Conservation (phyloP, 148 eudicot species). For the Persicaria tinctoria region DNA sequence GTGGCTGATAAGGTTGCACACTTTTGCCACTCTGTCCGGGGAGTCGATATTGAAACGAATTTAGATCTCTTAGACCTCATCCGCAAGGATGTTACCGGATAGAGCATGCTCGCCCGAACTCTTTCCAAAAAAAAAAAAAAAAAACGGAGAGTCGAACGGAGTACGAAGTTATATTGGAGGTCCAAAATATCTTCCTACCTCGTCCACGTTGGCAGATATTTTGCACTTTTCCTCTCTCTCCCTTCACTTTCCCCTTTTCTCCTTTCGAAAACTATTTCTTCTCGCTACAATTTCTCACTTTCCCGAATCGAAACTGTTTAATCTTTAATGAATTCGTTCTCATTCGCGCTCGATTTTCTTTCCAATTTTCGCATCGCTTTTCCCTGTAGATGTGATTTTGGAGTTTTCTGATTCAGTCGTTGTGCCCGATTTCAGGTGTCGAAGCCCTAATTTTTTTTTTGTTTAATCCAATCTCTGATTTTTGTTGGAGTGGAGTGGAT, state of each 20-base stretch:
- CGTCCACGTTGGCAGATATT: slow-evolving; percentile 4
- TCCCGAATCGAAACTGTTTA: too few relatives aligned
- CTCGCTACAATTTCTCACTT: not conserved
- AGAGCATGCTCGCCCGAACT: too few relatives aligned
- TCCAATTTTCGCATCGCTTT: not conserved
- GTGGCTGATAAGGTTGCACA: too few relatives aligned
- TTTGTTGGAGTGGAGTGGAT: not conserved
- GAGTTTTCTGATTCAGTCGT: not conserved
- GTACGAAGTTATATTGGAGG: not conserved
- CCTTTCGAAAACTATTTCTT: not conserved
- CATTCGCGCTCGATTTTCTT: not conserved
- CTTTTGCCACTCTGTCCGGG: too few relatives aligned
- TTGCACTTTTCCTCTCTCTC: not conserved
- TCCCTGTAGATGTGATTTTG: not conserved
- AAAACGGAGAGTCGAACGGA: too few relatives aligned
- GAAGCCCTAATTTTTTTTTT: not conserved
- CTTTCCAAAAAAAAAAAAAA: too few relatives aligned
- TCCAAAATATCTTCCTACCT: not conserved
- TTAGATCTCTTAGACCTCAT: too few relatives aligned
- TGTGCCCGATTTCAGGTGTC: not conserved
- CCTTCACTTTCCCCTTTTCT: not conserved
- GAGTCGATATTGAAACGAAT: too few relatives aligned
- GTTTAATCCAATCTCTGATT: not conserved
- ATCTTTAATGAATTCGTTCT: not conserved
- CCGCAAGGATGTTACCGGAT: too few relatives aligned